phyloP scores from a whole-genome alignment of 306 rosid species.

The Lotus japonicus region DNA sequence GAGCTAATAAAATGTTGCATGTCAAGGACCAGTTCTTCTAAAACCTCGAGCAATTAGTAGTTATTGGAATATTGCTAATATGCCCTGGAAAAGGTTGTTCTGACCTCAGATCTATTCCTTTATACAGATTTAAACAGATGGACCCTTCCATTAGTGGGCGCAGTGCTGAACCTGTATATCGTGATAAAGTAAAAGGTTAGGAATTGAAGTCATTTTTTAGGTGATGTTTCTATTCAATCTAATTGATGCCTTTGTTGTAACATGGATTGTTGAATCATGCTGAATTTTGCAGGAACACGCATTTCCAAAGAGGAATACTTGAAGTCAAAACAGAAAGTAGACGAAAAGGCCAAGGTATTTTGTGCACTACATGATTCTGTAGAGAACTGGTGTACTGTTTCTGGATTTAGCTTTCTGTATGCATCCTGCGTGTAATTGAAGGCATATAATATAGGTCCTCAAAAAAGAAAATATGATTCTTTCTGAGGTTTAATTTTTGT shows the following conservation, averaged over 20 bases:
- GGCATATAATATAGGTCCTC: background rate
- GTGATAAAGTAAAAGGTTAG: conserved; percentile 70
- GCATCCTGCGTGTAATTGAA: background rate
- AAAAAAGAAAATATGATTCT: background rate
- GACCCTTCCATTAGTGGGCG: conserved; percentile 66
- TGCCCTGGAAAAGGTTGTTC: background rate
- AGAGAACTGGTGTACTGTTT: background rate
- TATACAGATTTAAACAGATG: conserved; percentile 69
- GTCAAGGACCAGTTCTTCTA: background rate
- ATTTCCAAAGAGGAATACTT: conserved; percentile 54
- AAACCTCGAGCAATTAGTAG: background rate
- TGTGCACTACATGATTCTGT: background rate
- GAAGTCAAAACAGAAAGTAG: conserved; percentile 60
- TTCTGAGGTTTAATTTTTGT: background rate
- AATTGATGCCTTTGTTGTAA: background rate
- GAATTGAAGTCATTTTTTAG: conserved; percentile 13
- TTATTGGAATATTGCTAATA: background rate
- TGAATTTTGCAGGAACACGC: conserved; percentile 33
- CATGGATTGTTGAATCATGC: conserved; percentile 10
- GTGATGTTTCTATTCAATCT: conserved; percentile 9
- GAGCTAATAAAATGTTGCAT: background rate
- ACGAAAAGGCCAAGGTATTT: conserved; percentile 86
- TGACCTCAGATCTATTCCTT: background rate
- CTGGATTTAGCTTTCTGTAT: conserved; percentile 1
- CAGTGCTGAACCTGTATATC: conserved; percentile 65